Percentiles rank a stretch among this genome's conserved stretches.
phyloP scores from a whole-genome alignment of 2,329 filamentous ascomycete species.

The Lizonia empirigonia region DNA sequence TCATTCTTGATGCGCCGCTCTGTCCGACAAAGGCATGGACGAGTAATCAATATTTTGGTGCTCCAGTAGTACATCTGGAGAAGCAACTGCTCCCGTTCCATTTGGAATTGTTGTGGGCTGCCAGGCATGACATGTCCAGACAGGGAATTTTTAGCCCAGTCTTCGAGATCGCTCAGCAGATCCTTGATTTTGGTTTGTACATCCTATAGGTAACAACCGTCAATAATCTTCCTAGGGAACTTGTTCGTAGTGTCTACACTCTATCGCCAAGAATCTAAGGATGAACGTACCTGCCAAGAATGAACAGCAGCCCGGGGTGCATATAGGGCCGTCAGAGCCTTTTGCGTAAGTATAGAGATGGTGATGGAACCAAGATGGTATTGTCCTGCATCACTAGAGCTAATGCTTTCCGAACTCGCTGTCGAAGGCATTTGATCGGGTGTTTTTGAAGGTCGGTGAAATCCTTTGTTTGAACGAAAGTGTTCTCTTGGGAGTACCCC shows the following conservation, averaged over 20 bases:
- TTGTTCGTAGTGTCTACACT: neutral
- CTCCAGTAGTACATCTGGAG: slow-evolving; percentile 40
- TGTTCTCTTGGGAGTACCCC: neutral
- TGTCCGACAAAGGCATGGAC: slow-evolving; percentile 45
- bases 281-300: slow-evolving; percentile 44
- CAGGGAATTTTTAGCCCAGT: slow-evolving; percentile 37
- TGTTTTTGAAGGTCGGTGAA: neutral
- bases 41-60: slow-evolving; percentile 44
- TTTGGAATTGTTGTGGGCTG: neutral
- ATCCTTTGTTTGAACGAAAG: neutral
- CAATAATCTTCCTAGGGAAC: too few relatives aligned
- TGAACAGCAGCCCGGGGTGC: slow-evolving; percentile 38
- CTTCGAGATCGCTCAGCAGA: slow-evolving; percentile 39
- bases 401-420: neutral
- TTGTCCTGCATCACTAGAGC: neutral
- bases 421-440: neutral
- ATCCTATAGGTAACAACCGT: slow-evolving; percentile 8
- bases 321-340: slow-evolving; percentile 43
- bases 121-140: neutral
- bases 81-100: slow-evolving; percentile 23
- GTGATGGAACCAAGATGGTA: slow-evolving; percentile 25
- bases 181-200: slow-evolving; percentile 40
- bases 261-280: neutral
- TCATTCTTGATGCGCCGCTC: slow-evolving; percentile 29
- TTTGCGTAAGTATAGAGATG: slow-evolving; percentile 42